A percentile compares a stretch with the other conserved stretches of the same genome.
Evolutionary conservation across 2,329 filamentous ascomycete genomes (phyloP).

Genomic region (Fusarium pseudoanthophilum): DNA sequence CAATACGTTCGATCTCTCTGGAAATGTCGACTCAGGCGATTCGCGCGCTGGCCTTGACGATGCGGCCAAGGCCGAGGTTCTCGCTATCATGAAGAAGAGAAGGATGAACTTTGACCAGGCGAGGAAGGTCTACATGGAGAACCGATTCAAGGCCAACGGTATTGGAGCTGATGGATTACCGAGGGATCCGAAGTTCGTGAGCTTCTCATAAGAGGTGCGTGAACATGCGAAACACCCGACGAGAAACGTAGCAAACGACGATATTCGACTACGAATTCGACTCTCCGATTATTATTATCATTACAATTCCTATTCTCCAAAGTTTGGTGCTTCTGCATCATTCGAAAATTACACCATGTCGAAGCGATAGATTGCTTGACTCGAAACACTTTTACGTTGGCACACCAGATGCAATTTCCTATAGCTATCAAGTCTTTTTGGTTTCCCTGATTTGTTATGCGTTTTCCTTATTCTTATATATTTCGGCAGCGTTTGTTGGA

Average conservation of each 20-base stretch:
- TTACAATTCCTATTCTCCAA: not conserved
- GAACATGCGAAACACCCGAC: not conserved
- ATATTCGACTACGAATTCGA: not conserved
- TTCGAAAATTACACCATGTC: not conserved
- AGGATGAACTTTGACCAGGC: conserved; percentile 91
- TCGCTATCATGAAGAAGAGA: conserved; percentile 89
- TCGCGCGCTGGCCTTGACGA: conserved; percentile 83
- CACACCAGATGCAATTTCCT: conserved; percentile 38
- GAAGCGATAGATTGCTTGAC: conserved; percentile 3
- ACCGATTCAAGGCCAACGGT: conserved; percentile 84
- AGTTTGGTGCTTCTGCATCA: not conserved
- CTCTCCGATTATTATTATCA: not conserved
- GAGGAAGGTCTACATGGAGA: conserved; percentile 84
- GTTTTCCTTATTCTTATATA: conserved; percentile 2
- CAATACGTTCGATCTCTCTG: conserved; percentile 81
- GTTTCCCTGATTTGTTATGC: conserved; percentile 13
- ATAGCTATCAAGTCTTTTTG: not conserved
- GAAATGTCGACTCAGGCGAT: conserved; percentile 84
- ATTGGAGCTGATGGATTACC: conserved; percentile 90
- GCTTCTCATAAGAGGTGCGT: conserved; percentile 65
- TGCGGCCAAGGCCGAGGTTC: conserved; percentile 81
- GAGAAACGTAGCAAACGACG: conserved; percentile 3
- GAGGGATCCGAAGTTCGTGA: conserved; percentile 94
- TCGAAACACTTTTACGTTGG: conserved; percentile 10
- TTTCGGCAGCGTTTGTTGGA: conserved; percentile 6